Evolutionary conservation across 495 filamentous ascomycete genomes (phyloP), one percentile per base, ranked within the genome.

Genomic region (Pseudevernia furfuracea): DNA sequence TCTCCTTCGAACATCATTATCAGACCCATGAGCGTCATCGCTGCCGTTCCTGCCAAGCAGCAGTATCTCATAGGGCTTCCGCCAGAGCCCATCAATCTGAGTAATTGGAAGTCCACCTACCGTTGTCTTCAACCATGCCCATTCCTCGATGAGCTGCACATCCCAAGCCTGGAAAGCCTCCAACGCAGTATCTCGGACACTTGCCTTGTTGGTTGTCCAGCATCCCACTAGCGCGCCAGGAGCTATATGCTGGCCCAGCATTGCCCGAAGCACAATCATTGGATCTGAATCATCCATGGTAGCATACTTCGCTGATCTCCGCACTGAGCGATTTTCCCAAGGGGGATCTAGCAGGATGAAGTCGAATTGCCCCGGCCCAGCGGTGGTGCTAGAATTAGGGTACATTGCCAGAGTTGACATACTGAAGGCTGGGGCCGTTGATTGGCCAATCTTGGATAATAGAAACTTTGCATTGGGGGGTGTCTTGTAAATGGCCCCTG

Each of bases 81-180:
- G 77, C 89, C 87, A 92, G 6, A 81, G 67, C 5, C 85, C 82
- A 58, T 89, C 82, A 6, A 95, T n/a, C n/a, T 77, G 72, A 32
- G 81, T 81, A 21, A 96, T 78, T 0, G 90, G 87, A 66, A 90
- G 81, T 0, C 94, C 94, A 0, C 74, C 58, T 0, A 70, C 71
- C 0, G 94, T 96, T 14, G 85, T 82, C 73, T 98, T 98, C 43
- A 96, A 68, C 94, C 94, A 98, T 0, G 88, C 76, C 93, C 93
- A 97, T 78, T 96, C 91, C 58, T 92, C 92, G 21, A 81, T 73
- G 28, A 86, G 69, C 52, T 80, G 73, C 1, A 97, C 78, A 4
- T 82, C 86, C 78, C 88, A 89, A 48, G 75, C 72, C 11, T 72
- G 73, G 39, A 96, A 87, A 9, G 78, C 73, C 4, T 81, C 75